phyloP scores from a whole-genome alignment of 2,329 filamentous ascomycete species.

The Pseudocercospora fijiensis region DNA sequence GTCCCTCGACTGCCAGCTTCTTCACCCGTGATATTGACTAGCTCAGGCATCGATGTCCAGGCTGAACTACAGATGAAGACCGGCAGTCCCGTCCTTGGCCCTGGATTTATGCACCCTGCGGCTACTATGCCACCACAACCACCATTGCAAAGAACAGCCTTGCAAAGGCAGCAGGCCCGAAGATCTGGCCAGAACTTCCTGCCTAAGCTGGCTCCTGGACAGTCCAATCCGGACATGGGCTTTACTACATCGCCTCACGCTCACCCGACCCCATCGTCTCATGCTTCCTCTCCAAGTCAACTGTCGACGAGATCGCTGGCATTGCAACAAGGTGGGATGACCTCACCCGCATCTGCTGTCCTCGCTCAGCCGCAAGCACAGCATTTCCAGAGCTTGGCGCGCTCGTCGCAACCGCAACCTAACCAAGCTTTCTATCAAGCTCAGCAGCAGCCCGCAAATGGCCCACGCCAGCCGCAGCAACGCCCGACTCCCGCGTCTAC shows the following conservation, averaged over 20 bases:
- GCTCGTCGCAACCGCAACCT: slow-evolving; percentile 44
- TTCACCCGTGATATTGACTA: slow-evolving; percentile 18
- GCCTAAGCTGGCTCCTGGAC: slow-evolving; percentile 41
- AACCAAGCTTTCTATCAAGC: slow-evolving; percentile 47
- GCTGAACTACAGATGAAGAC: slow-evolving; percentile 91
- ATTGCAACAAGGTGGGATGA: slow-evolving; percentile 59
- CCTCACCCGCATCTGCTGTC: slow-evolving; percentile 60
- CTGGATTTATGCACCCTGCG: slow-evolving; percentile 55
- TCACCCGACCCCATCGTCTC: slow-evolving; percentile 79
- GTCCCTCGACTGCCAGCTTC: neutral
- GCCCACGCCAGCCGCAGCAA: slow-evolving; percentile 29
- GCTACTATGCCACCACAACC: slow-evolving; percentile 30
- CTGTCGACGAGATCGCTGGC: slow-evolving; percentile 60
- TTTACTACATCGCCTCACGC: slow-evolving; percentile 64
- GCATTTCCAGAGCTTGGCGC: slow-evolving; percentile 43
- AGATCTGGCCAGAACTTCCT: slow-evolving; percentile 37
- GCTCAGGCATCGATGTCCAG: slow-evolving; percentile 88
- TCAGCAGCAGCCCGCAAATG: slow-evolving; percentile 39
- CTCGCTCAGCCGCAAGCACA: slow-evolving; percentile 53
- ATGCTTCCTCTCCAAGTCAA: slow-evolving; percentile 65
- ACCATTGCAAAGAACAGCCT: slow-evolving; percentile 74
- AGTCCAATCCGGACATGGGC: slow-evolving; percentile 43
- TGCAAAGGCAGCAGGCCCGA: slow-evolving; percentile 65
- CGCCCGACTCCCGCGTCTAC: slow-evolving; percentile 23
- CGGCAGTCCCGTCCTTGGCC: slow-evolving; percentile 75